Conservation (phyloP, 2,329 filamentous ascomycete species). For the Arachnomyces sp. region DNA sequence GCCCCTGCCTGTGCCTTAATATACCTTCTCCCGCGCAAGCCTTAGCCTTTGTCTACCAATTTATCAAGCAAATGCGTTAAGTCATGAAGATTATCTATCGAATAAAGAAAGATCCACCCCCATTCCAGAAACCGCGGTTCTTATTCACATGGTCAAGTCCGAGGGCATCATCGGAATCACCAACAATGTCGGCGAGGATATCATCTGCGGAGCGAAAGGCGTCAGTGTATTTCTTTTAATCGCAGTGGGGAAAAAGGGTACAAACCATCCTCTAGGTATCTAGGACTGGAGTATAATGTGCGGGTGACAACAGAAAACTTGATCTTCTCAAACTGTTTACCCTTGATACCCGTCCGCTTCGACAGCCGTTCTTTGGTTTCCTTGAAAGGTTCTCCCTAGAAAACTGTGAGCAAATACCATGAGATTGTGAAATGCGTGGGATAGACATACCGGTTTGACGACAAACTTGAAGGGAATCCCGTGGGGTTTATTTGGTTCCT, state of each 20-base stretch:
- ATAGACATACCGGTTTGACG: slow-evolving; percentile 61
- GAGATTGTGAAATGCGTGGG: neutral
- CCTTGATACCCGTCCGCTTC: slow-evolving; percentile 87
- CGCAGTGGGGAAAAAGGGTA: slow-evolving; percentile 5
- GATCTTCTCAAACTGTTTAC: slow-evolving; percentile 97
- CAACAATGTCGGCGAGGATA: slow-evolving; percentile 51
- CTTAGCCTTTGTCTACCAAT: slow-evolving; percentile 5
- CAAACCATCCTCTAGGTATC: slow-evolving; percentile 83
- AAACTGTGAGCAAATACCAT: neutral
- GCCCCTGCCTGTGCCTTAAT: too few species aligned
- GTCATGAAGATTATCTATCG: slow-evolving; percentile 32
- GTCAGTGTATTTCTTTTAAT: neutral
- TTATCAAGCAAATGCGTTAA: slow-evolving; percentile 2
- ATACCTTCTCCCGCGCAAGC: neutral
- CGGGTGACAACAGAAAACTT: slow-evolving; percentile 80
- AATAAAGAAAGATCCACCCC: slow-evolving; percentile 59
- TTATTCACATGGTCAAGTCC: slow-evolving; percentile 59
- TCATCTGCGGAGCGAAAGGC: slow-evolving; percentile 29
- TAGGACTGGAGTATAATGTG: slow-evolving; percentile 64
- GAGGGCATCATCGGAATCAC: slow-evolving; percentile 72
- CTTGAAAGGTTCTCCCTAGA: slow-evolving; percentile 71
- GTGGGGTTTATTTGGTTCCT: slow-evolving; percentile 74
- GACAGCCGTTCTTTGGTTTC: slow-evolving; percentile 94
- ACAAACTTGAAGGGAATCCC: slow-evolving; percentile 88
- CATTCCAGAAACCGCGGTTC: slow-evolving; percentile 51